Evolutionary conservation across 1,139 yeast genomes (phyloP).

Genomic region (Kluyveromyces sp.): DNA sequence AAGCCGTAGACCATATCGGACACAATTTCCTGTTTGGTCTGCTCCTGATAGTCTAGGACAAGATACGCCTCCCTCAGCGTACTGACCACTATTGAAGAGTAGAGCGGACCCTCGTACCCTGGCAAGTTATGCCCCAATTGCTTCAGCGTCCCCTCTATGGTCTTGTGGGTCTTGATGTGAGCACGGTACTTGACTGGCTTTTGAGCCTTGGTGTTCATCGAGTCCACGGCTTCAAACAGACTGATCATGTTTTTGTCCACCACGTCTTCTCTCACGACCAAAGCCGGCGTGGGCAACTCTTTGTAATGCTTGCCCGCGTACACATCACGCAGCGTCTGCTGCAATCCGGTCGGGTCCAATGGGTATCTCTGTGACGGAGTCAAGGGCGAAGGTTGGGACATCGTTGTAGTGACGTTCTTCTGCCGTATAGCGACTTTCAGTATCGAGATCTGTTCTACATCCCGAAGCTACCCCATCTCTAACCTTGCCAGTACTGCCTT

Average conservation of each 20-base stretch:
- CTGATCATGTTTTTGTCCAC: conserved; percentile 36
- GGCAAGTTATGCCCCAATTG: conserved; percentile 43
- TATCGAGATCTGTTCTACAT: too few relatives aligned
- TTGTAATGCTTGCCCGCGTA: conserved; percentile 17
- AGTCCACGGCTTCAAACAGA: conserved; percentile 36
- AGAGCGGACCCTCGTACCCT: conserved; percentile 27
- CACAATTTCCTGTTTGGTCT: conserved; percentile 38
- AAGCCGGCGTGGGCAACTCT: conserved; percentile 50
- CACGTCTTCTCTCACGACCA: conserved; percentile 38
- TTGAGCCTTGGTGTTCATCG: conserved; percentile 16
- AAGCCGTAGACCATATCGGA: conserved; percentile 61
- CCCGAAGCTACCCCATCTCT: too few relatives aligned
- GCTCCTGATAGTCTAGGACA: conserved; percentile 38
- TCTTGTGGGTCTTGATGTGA: conserved; percentile 72
- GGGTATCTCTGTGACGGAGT: conserved; percentile 1
- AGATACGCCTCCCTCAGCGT: conserved; percentile 64
- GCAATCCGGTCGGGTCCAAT: not conserved
- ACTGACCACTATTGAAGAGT: conserved; percentile 57
- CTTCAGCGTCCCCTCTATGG: conserved; percentile 40
- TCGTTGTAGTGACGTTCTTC: too few relatives aligned
- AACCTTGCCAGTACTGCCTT: not conserved
- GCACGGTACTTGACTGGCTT: conserved; percentile 44
- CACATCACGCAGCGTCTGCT: not conserved
- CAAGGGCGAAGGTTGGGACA: too few relatives aligned
- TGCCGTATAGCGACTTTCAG: too few relatives aligned